Evolutionary conservation across 441 rosid genomes (phyloP), one percentile per base, ranked within the genome.

Genomic region (Omphalea diandra): DNA sequence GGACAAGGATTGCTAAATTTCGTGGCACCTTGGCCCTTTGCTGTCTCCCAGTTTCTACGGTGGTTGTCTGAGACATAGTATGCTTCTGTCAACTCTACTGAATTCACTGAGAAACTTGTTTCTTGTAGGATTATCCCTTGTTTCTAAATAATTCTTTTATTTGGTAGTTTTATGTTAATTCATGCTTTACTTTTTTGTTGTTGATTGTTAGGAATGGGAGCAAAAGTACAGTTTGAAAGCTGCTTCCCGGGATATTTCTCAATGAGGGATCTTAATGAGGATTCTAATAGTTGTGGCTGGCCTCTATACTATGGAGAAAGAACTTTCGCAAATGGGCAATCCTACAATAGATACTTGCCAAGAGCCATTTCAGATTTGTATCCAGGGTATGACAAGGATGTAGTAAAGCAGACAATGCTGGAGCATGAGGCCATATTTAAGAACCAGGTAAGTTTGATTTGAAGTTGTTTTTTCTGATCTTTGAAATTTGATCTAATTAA

Each of bases 241-340:
- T 78, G 75, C 84, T 79, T 85, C 68, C 83, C 84, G 52, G 87
- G 87, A 76, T 83, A 81, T 82, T 82, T 78, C 80, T 83, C 90
- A 80, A 91, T 93, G 97, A 84, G 94, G 84, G 97, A 91, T 85
- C 88, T 86, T 64, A 88, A 86, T 73, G 88, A 89, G 73, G 93
- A 96, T 65, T 87, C 91, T 65, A 90, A 84, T 75, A 76, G 85
- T 75, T 89, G 83, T 81, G 82, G 86, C 80, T 93, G 96, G 97
- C 90, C 94, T 46, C 77, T 76, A 27, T 83, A 76, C 68, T 84
- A 79, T 71, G 84, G 80, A 65, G 96, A 87, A 77, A 83, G 78
- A 74, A 67, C 79, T 58, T 84, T 82, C 4, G 33, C 79, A 46
- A 89, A 79, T 81, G 87, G 87, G 75, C 95, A 83, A 57, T 86